Conservation (phyloP, 2,329 filamentous ascomycete species). For the Spiromastix sp. region DNA sequence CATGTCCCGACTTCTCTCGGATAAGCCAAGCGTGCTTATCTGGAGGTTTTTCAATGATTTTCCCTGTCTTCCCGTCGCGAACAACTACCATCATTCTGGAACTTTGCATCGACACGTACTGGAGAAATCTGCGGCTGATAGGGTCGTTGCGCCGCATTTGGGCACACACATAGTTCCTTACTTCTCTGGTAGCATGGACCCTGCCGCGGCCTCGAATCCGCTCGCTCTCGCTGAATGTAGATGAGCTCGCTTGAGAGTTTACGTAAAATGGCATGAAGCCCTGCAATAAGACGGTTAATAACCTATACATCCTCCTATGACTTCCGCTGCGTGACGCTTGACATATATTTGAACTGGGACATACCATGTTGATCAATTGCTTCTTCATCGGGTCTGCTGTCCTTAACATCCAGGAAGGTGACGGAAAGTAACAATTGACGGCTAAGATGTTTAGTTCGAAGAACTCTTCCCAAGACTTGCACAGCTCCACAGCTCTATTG, state of each 20-base stretch:
- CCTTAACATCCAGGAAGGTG: conserved; percentile 30
- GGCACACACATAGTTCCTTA: conserved; percentile 32
- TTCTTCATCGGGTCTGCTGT: conserved; percentile 25
- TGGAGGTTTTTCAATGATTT: conserved; percentile 26
- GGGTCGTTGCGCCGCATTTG: conserved; percentile 34
- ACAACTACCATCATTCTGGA: conserved; percentile 28
- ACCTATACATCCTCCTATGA: conserved; percentile 6
- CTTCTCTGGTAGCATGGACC: conserved; percentile 22
- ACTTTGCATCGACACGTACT: conserved; percentile 32
- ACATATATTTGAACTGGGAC: not conserved
- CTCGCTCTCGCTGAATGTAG: conserved; percentile 18
- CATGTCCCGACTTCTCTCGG: conserved; percentile 29
- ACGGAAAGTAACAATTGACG: conserved; percentile 38
- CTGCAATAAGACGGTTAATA: conserved; percentile 9
- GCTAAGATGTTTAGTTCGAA: conserved; percentile 38
- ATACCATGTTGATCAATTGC: conserved; percentile 32
- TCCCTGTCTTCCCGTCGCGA: conserved; percentile 32
- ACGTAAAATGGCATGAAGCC: conserved; percentile 28
- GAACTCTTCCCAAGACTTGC: conserved; percentile 42
- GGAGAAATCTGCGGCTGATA: conserved; percentile 32
- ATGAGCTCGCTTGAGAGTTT: conserved; percentile 22
- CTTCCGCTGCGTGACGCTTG: no score
- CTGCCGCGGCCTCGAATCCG: conserved; percentile 9
- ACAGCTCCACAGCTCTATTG: conserved; percentile 36
- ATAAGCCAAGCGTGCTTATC: conserved; percentile 30